These are phyloP conservation scores for Domatiomyces globalis DNA, from an alignment of 2,329 filamentous ascomycete species.

Conservation along the genomic window DNA sequence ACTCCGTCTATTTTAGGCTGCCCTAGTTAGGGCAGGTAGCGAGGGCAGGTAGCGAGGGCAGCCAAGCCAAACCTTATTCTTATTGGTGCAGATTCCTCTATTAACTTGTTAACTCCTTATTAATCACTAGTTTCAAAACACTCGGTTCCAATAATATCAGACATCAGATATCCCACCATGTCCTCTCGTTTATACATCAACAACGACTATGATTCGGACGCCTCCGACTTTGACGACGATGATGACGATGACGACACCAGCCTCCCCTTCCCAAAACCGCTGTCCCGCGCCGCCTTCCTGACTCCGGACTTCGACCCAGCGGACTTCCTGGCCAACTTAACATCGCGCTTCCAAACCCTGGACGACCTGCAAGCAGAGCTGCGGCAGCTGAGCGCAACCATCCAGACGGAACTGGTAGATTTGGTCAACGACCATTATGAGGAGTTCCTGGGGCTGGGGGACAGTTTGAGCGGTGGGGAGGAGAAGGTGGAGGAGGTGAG, in stretches of 20 bases:
- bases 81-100: no score
- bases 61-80: no score
- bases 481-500: constrained; percentile 83
- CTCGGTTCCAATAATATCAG: background rate
- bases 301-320: constrained; percentile 62
- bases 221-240: constrained; percentile 20
- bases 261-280: constrained; percentile 75
- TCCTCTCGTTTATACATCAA: background rate
- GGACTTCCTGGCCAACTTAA: constrained; percentile 64
- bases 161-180: background rate
- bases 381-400: constrained; percentile 60
- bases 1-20: no score
- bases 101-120: background rate
- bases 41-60: no score
- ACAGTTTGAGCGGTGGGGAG: constrained; percentile 70
- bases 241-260: constrained; percentile 49
- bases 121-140: background rate
- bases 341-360: constrained; percentile 77
- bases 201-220: constrained; percentile 29
- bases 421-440: constrained; percentile 93
- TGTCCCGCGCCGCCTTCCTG: constrained; percentile 73
- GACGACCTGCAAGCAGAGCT: constrained; percentile 83
- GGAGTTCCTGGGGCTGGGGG: constrained; percentile 72
- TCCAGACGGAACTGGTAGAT: constrained; percentile 78
- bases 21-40: no score